A percentile compares a stretch with the other conserved stretches of the same genome.
Conservation (phyloP, 305 asterid species). For the Fraxinus baroniana region DNA sequence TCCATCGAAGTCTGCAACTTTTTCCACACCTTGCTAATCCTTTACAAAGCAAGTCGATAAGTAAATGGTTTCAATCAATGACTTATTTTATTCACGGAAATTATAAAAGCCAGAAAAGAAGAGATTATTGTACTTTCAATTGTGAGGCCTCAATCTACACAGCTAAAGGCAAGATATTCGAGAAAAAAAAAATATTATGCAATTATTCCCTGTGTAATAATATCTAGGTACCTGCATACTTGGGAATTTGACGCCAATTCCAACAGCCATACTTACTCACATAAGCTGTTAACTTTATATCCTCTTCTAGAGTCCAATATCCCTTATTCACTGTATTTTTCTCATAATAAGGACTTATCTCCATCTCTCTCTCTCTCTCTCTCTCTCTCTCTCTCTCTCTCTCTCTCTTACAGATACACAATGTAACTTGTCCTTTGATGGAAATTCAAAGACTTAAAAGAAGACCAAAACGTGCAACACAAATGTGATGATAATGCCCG, state of each 20-base stretch:
- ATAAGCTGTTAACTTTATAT: background rate
- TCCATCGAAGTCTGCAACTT: conserved; percentile 37
- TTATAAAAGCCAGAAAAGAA: background rate
- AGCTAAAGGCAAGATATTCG: background rate
- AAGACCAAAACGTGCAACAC: background rate
- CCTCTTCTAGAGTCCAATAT: background rate
- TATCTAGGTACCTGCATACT: background rate
- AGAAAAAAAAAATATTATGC: background rate
- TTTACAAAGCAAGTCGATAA: background rate
- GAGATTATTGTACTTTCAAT: background rate
- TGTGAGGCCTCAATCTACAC: background rate
- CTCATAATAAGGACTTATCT: background rate
- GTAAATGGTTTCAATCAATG: background rate
- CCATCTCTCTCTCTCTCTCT: background rate
- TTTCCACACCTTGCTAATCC: conserved; percentile 35
- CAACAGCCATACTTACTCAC: background rate
- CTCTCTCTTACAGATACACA: too few relatives aligned
- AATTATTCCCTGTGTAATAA: background rate
- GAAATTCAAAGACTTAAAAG: background rate
- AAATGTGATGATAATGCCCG: background rate
- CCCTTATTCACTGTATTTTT: background rate
- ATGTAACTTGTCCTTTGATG: background rate
- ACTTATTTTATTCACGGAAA: background rate
- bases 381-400: background rate
- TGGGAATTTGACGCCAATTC: background rate